phyloP scores from a whole-genome alignment of 108 stramenopile genomes.

The Discostella pseudostelligera region DNA sequence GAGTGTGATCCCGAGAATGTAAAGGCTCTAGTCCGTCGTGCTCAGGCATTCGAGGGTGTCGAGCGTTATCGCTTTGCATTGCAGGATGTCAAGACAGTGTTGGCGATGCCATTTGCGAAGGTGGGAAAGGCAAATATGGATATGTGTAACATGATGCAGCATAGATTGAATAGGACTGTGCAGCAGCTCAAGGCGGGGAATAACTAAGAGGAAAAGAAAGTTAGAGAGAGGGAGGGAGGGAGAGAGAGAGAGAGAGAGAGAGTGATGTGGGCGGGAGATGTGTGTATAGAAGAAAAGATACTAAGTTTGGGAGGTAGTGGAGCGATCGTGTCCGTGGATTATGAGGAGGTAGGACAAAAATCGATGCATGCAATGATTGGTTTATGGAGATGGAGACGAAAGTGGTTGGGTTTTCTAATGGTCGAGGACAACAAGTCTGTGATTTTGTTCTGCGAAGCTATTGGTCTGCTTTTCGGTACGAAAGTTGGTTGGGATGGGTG shows the following conservation, averaged over 20 bases:
- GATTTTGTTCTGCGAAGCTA: no score
- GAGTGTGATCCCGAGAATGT: slow-evolving; percentile 95
- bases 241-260: background rate
- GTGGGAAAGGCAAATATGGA: slow-evolving; percentile 94
- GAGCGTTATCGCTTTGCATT: slow-evolving; percentile 95
- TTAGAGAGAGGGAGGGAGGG: background rate
- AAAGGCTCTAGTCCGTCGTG: slow-evolving; percentile 97
- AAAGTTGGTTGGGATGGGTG: no score
- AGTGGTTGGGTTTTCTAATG: no score
- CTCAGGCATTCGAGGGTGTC: slow-evolving; percentile 98
- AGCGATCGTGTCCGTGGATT: no score
- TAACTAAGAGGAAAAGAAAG: slow-evolving; percentile 22
- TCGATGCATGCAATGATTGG: no score
- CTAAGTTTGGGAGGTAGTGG: no score
- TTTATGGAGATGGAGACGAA: no score
- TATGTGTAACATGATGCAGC: slow-evolving; percentile 91
- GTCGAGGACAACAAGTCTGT: no score
- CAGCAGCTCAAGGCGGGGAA: slow-evolving; percentile 71
- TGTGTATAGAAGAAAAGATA: no score
- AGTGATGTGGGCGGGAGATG: background rate
- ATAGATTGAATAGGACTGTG: slow-evolving; percentile 94
- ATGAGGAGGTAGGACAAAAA: no score
- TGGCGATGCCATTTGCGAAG: slow-evolving; percentile 82
- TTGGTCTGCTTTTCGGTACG: no score
- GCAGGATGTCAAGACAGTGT: slow-evolving; percentile 96